Evolutionary conservation across 2,329 filamentous ascomycete species (phyloP), one percentile per base, ranked within the genome.

Genomic region (Xylariales sp.): DNA sequence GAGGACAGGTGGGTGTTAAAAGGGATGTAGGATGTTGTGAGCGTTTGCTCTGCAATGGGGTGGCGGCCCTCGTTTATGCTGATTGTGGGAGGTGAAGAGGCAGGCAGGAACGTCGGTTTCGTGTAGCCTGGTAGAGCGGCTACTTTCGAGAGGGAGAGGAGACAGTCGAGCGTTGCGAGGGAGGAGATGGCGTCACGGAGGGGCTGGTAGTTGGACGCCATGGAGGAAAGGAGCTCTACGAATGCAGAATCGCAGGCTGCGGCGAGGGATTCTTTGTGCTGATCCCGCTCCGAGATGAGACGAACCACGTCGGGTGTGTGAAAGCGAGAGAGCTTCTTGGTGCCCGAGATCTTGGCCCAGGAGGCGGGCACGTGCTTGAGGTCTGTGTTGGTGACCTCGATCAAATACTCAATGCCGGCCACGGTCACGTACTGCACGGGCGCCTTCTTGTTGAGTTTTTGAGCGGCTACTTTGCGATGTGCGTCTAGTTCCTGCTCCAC

Each of bases 261-360:
- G 3, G 89, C 88, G 10, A 98, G 78, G 3, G 88, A 84, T 63
- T 98, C 93, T 58, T 91, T 95, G 65, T 96, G 86, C 56, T 96
- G 91, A 60, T 97, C 93, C 31, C 93, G 81, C 64, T 96, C 89
- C 31, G 82, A 80, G 14, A 95, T 77, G 52, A 95, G 74, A 46
- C 80, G 80, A 36, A 95, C 75, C 18, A 96, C 88, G 52, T 95
- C 85, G 4, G 93, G 93, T 0, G 93, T 93, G 64, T 98, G 93
- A 62, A 97, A 98, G 44, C 93, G 83, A 0, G 88, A 90, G 4
- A 90, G 69, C 54, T 88, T 88, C 63, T 97, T 97, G 5, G 93
- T 98, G 37, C 91, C 90, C 43, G 86, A 94, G 54, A 97, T 87
- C 64, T 98, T 97, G 49, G 78, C 74, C 93, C 93, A 98, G 0